Evolutionary conservation across 495 filamentous ascomycete genomes (phyloP), one percentile per base, ranked within the genome.

Genomic region (Neurospora tetraspora): DNA sequence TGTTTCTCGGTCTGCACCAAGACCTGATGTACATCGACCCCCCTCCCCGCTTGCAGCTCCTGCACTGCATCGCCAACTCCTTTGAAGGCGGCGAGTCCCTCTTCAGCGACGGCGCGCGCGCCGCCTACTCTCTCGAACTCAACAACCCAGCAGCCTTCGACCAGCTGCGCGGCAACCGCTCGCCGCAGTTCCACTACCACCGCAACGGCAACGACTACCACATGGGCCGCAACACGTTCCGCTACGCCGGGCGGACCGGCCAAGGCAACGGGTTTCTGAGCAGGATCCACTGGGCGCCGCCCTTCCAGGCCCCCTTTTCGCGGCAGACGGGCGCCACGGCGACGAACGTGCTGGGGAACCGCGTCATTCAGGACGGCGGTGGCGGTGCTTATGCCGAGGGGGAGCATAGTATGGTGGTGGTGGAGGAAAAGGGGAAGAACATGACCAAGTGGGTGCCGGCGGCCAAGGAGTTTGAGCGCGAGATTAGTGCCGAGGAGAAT

Each of bases 21-120:
- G 95, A 98, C 77, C 87, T 97, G 37, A 86, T 97, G 78, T 98
- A 98, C 84, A 91, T 95, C 84, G 82, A 86, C 16, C 87, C 92
- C 34, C 88, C 93, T 10, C 95, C 95, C 1, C 88, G 89, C 23
- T 86, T 93, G 71, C 95, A 98, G 81, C 83, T 97, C 20, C 86
- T 98, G 6, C 95, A 97, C 79, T 97, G 94, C 75, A 80, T 97
- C 27, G 83, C 90, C 73, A 94, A 94, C 77, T 88, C 87, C 1
- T 88, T 88, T 76, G 82, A 87, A 0, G 93, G 94, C 1, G 95
- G 95, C 70, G 89, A 93, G 75, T 96, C 93, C 0, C 79, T 96
- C 39, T 98, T 97, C 78, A 86, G 86, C 34, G 93, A 97, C 81
- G 82, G 89, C 61, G 85, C 91, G 75, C 80, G 80, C 70, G 92